phyloP scores from a whole-genome alignment of 768 basidiomycete genomes.

The Rhodotorula babjevae region DNA sequence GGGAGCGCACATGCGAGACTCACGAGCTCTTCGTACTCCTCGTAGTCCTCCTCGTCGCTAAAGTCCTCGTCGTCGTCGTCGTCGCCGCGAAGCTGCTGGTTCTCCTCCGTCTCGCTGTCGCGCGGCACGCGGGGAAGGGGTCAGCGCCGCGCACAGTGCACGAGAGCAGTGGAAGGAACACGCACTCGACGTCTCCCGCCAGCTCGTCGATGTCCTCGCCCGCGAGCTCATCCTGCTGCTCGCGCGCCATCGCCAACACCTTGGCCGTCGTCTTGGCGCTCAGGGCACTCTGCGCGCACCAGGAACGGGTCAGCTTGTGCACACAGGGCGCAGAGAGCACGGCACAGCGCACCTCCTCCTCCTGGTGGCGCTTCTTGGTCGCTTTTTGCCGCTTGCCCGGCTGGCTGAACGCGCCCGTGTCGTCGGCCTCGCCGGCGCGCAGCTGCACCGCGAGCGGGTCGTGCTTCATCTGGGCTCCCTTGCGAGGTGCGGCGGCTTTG shows the following conservation, averaged over 20 bases:
- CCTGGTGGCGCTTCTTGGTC: conserved; percentile 54
- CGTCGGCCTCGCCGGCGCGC: conserved; percentile 61
- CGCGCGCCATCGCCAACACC: conserved; percentile 85
- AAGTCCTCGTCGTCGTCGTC: conserved; percentile 54
- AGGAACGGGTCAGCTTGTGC: neutral
- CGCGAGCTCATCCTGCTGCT: conserved; percentile 68
- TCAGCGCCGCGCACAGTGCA: neutral
- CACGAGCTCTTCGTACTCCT: conserved; percentile 52
- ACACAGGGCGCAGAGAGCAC: too few relatives aligned
- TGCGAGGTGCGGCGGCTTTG: conserved; percentile 8
- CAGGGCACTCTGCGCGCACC: conserved; percentile 57
- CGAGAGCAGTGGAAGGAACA: neutral
- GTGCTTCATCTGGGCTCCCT: conserved; percentile 49
- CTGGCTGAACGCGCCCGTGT: conserved; percentile 28
- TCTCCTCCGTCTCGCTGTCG: conserved; percentile 12
- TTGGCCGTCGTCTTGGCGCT: conserved; percentile 76
- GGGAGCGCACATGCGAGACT: conserved; percentile 13
- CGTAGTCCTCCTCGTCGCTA: conserved; percentile 53
- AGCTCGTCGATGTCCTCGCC: conserved; percentile 41
- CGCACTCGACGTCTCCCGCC: conserved; percentile 28
- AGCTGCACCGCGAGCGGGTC: conserved; percentile 84
- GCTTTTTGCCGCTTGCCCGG: conserved; percentile 48
- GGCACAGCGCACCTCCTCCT: conserved; percentile 51
- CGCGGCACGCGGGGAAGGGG: neutral
- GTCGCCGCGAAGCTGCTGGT: conserved; percentile 48